Conservation (phyloP, 2,329 filamentous ascomycete species). For the Sporothrix brasiliensis region DNA sequence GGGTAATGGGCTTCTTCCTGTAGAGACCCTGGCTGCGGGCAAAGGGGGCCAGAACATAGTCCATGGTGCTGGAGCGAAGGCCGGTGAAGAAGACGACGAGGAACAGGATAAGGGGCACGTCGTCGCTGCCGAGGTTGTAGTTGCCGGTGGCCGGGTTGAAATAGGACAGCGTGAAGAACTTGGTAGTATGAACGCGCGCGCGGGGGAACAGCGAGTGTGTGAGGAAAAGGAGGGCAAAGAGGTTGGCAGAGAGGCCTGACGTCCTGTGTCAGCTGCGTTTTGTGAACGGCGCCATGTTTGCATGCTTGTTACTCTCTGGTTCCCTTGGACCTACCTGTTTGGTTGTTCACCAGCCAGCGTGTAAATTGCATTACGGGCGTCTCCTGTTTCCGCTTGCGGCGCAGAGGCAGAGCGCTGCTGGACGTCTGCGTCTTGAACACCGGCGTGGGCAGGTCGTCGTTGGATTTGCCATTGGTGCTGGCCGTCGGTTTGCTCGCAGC, state of each 20-base stretch:
- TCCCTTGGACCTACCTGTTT: slow-evolving; percentile 65
- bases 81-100: slow-evolving; percentile 86
- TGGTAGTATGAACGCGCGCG: slow-evolving; percentile 75
- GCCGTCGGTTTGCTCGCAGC: neutral
- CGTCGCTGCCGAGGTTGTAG: slow-evolving; percentile 78
- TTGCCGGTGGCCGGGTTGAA: slow-evolving; percentile 67
- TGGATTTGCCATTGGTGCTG: slow-evolving; percentile 36
- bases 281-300: neutral
- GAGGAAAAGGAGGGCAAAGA: slow-evolving; percentile 79
- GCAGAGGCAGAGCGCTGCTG: slow-evolving; percentile 57
- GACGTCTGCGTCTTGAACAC: slow-evolving; percentile 58
- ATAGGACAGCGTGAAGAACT: slow-evolving; percentile 88
- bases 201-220: slow-evolving; percentile 82
- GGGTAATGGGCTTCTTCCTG: slow-evolving; percentile 73
- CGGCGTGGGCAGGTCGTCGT: slow-evolving; percentile 57
- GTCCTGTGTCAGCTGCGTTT: neutral
- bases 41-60: slow-evolving; percentile 80
- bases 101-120: slow-evolving; percentile 74
- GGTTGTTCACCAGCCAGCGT: slow-evolving; percentile 75
- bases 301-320: neutral
- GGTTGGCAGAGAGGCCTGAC: slow-evolving; percentile 80
- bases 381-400: slow-evolving; percentile 64
- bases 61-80: slow-evolving; percentile 80
- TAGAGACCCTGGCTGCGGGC: slow-evolving; percentile 72
- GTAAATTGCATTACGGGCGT: slow-evolving; percentile 63